Conservation (phyloP, 352 stramenopile species). For the Pelagophyceae sp. region DNA sequence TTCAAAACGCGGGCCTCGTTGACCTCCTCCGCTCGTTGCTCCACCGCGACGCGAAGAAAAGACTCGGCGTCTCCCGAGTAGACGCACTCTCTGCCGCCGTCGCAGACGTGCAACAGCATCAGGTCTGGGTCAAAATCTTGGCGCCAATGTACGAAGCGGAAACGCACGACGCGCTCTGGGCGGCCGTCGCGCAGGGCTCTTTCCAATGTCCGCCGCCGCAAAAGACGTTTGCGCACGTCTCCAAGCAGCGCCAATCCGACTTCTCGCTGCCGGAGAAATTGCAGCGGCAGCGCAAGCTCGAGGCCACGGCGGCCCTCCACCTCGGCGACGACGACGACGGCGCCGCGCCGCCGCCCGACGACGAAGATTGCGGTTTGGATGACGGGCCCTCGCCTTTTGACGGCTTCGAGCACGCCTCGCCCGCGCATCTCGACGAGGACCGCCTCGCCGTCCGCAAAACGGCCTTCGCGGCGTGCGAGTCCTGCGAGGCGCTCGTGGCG, state of each 20-base stretch:
- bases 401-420: neutral
- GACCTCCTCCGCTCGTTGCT: neutral
- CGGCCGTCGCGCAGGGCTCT: neutral
- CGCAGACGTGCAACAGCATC: neutral
- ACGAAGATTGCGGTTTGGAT: neutral
- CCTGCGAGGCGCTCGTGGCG: too few species aligned
- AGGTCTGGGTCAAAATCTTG: neutral
- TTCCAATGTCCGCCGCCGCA: neutral
- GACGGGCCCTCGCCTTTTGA: too few species aligned
- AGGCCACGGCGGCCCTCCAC: neutral
- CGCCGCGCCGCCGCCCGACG: neutral
- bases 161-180: neutral
- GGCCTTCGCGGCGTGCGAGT: too few species aligned
- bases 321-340: neutral
- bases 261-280: too few species aligned
- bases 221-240: too few species aligned
- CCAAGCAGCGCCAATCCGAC: too few species aligned
- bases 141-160: too few species aligned
- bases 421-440: neutral
- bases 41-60: neutral
- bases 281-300: too few species aligned
- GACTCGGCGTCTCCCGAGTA: neutral
- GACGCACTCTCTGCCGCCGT: neutral
- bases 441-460: too few species aligned
- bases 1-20: neutral